These are phyloP conservation scores for Penicillium vulpinum DNA, from an alignment of 2,329 filamentous ascomycete species.

Conservation along the genomic window DNA sequence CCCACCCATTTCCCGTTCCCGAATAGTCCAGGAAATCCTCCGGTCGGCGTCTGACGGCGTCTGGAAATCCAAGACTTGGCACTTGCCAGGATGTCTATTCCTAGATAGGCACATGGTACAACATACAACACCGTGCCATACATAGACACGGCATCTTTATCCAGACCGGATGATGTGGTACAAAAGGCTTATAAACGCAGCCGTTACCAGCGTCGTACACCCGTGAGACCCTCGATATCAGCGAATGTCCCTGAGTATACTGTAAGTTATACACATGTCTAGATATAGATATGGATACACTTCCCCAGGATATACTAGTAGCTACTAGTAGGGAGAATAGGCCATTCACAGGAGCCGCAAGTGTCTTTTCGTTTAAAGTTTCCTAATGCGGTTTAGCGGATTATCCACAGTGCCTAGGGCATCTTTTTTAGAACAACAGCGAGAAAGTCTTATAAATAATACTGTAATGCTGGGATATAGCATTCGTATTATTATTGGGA, in stretches of 20 bases:
- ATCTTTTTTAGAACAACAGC: background rate
- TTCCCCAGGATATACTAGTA: background rate
- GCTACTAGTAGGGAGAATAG: no score
- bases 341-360: background rate
- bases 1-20: background rate
- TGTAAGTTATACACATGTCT: background rate
- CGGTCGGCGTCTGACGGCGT: background rate
- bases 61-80: background rate
- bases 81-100: background rate
- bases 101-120: background rate
- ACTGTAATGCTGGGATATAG: background rate
- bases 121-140: background rate
- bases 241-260: background rate
- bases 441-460: background rate
- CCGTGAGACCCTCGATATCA: background rate
- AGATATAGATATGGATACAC: background rate
- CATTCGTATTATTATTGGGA: background rate
- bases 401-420: background rate
- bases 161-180: background rate
- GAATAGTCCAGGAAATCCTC: background rate
- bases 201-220: conserved; percentile 3
- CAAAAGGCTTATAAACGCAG: conserved; percentile 6
- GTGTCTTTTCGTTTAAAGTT: conserved; percentile 1
- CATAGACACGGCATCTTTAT: background rate
- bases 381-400: background rate